These are phyloP conservation scores for Botrytis hyacinthi DNA, from an alignment of 2,329 filamentous ascomycete genomes.

Conservation along the genomic window DNA sequence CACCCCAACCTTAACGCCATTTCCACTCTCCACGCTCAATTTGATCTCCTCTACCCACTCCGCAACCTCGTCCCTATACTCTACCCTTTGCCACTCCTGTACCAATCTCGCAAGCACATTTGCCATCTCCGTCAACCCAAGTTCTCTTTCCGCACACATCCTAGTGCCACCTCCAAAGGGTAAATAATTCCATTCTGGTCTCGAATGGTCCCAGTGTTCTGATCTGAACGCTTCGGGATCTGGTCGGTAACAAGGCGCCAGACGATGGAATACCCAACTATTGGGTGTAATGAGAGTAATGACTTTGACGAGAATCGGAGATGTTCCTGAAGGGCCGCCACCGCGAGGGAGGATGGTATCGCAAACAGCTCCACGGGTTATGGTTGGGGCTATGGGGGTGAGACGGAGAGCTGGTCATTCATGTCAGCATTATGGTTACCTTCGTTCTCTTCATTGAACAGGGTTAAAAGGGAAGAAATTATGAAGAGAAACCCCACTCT, in stretches of 20 bases:
- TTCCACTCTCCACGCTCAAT: neutral
- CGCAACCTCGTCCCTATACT: neutral
- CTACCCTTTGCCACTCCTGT: constrained; percentile 43
- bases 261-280: constrained; percentile 39
- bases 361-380: constrained; percentile 21
- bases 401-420: neutral
- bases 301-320: constrained; percentile 31
- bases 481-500: neutral
- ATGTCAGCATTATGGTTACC: too few relatives aligned
- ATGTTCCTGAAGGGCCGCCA: constrained; percentile 33
- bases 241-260: constrained; percentile 40
- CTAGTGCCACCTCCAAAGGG: constrained; percentile 69
- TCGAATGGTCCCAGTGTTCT: constrained; percentile 42
- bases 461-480: too few relatives aligned
- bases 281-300: constrained; percentile 22
- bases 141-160: constrained; percentile 58
- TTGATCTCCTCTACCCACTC: constrained; percentile 13
- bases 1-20: neutral
- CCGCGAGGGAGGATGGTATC: constrained; percentile 33
- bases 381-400: neutral
- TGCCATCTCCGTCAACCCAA: constrained; percentile 13
- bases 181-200: constrained; percentile 49
- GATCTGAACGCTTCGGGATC: constrained; percentile 42
- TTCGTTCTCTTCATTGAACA: too few relatives aligned
- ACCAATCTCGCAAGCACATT: constrained; percentile 18